Evolutionary conservation across 352 stramenopile species (phyloP).

Genomic region (Phytophthora niederhauseri): DNA sequence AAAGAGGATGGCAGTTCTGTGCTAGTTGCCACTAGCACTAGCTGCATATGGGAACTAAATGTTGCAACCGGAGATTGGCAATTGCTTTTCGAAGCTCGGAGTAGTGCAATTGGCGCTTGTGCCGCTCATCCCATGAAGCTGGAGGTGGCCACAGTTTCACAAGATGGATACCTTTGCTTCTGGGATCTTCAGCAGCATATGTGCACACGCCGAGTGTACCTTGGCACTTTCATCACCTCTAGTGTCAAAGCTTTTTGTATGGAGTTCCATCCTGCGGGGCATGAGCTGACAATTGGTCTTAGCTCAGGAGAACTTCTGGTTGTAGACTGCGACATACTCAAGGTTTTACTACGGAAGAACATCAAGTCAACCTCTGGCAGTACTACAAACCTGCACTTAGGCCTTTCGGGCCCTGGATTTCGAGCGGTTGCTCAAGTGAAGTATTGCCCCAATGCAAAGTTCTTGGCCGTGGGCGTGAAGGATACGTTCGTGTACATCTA

Average conservation of each 20-base stretch:
- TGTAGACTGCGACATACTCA: conserved; percentile 45
- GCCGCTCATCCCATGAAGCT: conserved; percentile 48
- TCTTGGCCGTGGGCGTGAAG: conserved; percentile 56
- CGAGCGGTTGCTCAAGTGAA: conserved; percentile 51
- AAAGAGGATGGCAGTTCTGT: conserved; percentile 58
- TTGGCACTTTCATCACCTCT: conserved; percentile 31
- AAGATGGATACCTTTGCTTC: conserved; percentile 57
- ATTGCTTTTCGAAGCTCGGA: conserved; percentile 60
- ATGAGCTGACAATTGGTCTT: conserved; percentile 60
- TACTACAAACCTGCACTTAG: conserved; percentile 21
- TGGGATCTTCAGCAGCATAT: conserved; percentile 56
- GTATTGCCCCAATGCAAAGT: conserved; percentile 54
- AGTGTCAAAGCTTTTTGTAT: conserved; percentile 50
- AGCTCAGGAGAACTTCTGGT: conserved; percentile 60
- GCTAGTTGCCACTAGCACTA: conserved; percentile 60
- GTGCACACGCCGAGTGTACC: conserved; percentile 42
- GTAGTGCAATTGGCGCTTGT: conserved; percentile 40
- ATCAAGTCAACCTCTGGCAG: conserved; percentile 35
- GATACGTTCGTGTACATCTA: conserved; percentile 76
- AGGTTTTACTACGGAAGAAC: conserved; percentile 47
- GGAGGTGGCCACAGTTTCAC: conserved; percentile 53
- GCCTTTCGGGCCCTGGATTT: conserved; percentile 9
- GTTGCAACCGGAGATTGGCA: conserved; percentile 49
- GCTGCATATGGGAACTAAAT: conserved; percentile 71
- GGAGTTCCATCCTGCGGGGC: conserved; percentile 56